These are phyloP conservation scores for Arthrobotrys entomopaga DNA, from an alignment of 2,329 filamentous ascomycete genomes.

Conservation along the genomic window DNA sequence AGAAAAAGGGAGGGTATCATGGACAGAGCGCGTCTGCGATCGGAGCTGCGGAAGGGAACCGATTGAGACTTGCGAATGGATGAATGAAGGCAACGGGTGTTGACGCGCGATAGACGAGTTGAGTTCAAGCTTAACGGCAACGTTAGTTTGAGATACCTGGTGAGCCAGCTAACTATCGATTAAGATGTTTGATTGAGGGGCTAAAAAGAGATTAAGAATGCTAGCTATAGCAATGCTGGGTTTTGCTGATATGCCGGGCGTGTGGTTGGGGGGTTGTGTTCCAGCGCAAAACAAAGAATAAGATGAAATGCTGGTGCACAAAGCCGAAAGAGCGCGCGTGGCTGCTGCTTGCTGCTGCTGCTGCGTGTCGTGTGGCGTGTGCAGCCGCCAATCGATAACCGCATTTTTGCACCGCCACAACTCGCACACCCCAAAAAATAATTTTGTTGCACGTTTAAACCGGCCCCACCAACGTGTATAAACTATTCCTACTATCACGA, in stretches of 20 bases:
- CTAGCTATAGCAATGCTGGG: no score
- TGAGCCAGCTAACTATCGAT: no score
- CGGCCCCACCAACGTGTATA: constrained; percentile 42
- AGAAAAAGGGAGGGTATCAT: not conserved
- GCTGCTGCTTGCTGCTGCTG: constrained; percentile 5
- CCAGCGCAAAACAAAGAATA: no score
- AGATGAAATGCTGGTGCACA: no score
- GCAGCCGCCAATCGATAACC: constrained; percentile 36
- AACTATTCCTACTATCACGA: constrained; percentile 2
- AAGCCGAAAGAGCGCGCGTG: not conserved
- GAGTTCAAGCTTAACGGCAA: no score
- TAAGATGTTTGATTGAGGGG: no score
- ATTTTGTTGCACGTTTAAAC: constrained; percentile 38
- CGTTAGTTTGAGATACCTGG: no score
- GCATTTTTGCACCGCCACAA: constrained; percentile 47
- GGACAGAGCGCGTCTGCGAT: constrained; percentile 33
- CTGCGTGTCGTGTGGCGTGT: constrained; percentile 4
- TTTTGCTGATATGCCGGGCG: no score
- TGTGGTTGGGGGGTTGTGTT: no score
- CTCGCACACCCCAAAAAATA: constrained; percentile 1
- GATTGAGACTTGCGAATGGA: not conserved
- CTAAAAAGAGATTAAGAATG: no score
- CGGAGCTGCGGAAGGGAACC: not conserved
- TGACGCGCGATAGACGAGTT: no score
- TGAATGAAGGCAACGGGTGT: no score